Base-by-base conservation (phyloP, 1,284 basidiomycete genomes). In the Heterobasidion irregulare region DNA sequence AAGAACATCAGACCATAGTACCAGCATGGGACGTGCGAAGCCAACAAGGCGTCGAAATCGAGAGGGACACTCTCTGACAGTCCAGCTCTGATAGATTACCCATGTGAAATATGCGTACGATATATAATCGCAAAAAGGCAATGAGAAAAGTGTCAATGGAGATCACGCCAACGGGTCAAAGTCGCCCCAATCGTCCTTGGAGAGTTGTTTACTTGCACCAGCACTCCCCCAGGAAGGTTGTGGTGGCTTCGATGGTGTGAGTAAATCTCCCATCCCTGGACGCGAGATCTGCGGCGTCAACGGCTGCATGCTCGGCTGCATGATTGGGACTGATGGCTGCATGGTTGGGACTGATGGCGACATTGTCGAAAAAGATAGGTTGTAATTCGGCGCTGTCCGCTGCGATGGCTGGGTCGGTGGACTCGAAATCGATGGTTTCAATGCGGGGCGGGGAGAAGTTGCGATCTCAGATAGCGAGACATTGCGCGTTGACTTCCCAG, bases 121-220 rank as follows among this genome's bases (percentile, higher is more conserved):
- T 34, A 50, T 36, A 16, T 33, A 35, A 50, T 36, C 34, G n/a
- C 10, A 52, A 26, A 53, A 41, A 47, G 9, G 8, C 45, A 15
- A 8, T 7, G 48, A 12, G 16, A 6, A 41, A n/a, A 3, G 38
- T 41, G 6, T 41, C 6, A 49, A 52, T 10, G 9, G 50, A 57
- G 45, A 55, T 26, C 50, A 80, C 49, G 72, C 71, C 47, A 89
- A 70, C 34, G 89, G 89, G 72, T 92, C 89, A 65, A 92, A 92
- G 65, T 89, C 89, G 26, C 80, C 82, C 86, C 86, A 90, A 58
- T 84, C 84, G 59, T 80, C 75, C 61, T 83, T 83, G 36, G 81
- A 74, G 13, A 77, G 66, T 56, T 76, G 78, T 55, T 76, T 81
- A 16, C 72, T 57, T 36, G 74, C 59, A 54, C 61, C 67, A 49